Base-by-base conservation (phyloP, 176 grass and related monocot species). In the Musa troglodytarum region DNA sequence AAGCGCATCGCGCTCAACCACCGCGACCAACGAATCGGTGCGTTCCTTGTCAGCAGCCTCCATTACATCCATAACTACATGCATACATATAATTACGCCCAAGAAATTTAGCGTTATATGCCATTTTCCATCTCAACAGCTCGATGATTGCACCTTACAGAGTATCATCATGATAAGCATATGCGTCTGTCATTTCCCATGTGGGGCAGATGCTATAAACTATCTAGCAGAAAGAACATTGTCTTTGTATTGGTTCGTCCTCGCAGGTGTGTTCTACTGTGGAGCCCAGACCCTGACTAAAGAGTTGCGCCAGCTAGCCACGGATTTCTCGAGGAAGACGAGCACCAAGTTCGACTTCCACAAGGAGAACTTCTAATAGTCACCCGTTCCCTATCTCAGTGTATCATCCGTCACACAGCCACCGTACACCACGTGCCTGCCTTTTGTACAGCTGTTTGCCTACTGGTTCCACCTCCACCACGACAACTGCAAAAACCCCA, bases 191-290 rank as follows among this genome's bases (percentile, higher is more conserved):
- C 15, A 15, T 17, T 19, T 2, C 15, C 15, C 57, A 19, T 62
- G 15, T 15, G 1, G 9, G 14, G 34, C 34, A 14, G 16, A 13
- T 50, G 10, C 24, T 20, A 15, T 49, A 43, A 17, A 69, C 34
- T 14, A 11, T 29, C 1, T 49, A 5, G 14, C 65, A 29, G 34
- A 43, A 16, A 29, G 16, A 49, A 15, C 11, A 28, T 69, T 25
- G 10, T 50, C 34, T 17, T 12, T 13, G 3, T 49, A 21, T 53
- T 68, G 77, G n/a, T 70, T 78, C 69, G 21, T 80, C 29, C 59
- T 49, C 86, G 78, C 85, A 96, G 93, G 93, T 8, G 93, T 96
- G 59, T 96, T 96, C 87, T 96, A 96, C 85, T 96, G 93, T 49
- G 93, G 93, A 2, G 89, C 89, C 25, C 93, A 81, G 15, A 76